Base-by-base conservation (phyloP, 352 stramenopile species). In the Pythium monospermum region DNA sequence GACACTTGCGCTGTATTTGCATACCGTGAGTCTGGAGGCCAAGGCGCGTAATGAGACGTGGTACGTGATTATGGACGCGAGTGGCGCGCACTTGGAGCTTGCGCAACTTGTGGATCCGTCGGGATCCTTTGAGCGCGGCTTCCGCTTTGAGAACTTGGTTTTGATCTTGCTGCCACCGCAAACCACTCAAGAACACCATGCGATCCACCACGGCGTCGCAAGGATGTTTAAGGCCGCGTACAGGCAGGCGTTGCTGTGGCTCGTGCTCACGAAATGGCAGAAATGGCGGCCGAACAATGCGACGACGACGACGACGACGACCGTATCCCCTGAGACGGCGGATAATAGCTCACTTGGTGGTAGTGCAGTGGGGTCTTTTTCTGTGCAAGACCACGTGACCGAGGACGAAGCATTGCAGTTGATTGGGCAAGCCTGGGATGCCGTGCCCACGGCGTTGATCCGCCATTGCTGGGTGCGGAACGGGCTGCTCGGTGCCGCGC, bases 21-120 rank as follows among this genome's bases (percentile, higher is more conserved):
- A 86, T 25, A 35, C 52, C 1, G 76, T 88, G 60, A 86, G 83
- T 36, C 50, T 68, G 28, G 71, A 87, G 40, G 79, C 79, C 26
- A 73, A 66, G 31, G 50, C 53, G 4, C 66, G 76, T 22, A 78
- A 82, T 21, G 68, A 91, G 39, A 60, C 81, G 0, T 91, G 79
- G 79, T 88, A 73, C 35, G 57, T 91, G 13, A 61, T 91, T 16
- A 62, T 91, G 49, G 71, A 88, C 39, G 77, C 68, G 19, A 87
- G 68, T 26, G 69, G 76, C 19, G 76, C 73, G 6, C 79, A 91
- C 44, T 59, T 86, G 43, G 73, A 77, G 31, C 77, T 81, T 10
- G 76, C 74, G 13, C 71, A 84, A 26, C 54, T 77, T 23, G 57
- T 87, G 16, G 74, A 87, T 39, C 75, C 76, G 1, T 64, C 58